A percentile compares a stretch with the other conserved stretches of the same genome.
These are phyloP conservation scores for Pascua sp. DNA, from an alignment of 1,284 basidiomycete species.

Conservation along the genomic window DNA sequence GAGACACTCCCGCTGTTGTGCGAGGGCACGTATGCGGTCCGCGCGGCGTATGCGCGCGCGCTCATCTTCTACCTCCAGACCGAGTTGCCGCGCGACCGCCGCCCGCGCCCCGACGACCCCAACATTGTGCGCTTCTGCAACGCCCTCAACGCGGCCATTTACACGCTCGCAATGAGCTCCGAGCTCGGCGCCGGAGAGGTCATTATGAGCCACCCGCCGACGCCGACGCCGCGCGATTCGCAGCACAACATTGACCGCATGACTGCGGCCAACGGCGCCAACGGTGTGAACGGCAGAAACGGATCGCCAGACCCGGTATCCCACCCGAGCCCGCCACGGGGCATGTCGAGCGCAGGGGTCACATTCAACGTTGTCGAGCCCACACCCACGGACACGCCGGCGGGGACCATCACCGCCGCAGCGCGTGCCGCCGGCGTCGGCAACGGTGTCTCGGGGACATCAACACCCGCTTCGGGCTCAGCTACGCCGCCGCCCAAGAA, in stretches of 20 bases:
- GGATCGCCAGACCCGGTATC: background rate
- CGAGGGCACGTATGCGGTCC: slow-evolving; percentile 67
- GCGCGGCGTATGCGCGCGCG: slow-evolving; percentile 70
- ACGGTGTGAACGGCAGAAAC: background rate
- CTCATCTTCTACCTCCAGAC: slow-evolving; percentile 67
- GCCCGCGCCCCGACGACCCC: slow-evolving; percentile 24
- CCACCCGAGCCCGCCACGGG: background rate
- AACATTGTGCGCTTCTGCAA: slow-evolving; percentile 61
- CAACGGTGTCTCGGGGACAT: background rate
- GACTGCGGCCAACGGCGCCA: background rate
- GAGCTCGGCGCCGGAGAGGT: slow-evolving; percentile 51
- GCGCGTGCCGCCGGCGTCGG: slow-evolving; percentile 20
- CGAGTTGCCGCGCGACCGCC: slow-evolving; percentile 59
- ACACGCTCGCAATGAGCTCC: slow-evolving; percentile 68
- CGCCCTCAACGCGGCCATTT: slow-evolving; percentile 71
- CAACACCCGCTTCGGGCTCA: background rate
- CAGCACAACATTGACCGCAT: background rate
- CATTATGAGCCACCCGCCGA: slow-evolving; percentile 13
- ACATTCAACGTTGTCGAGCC: slow-evolving; percentile 37
- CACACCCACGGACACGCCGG: slow-evolving; percentile 24
- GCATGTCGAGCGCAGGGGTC: slow-evolving; percentile 11
- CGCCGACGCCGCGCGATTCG: slow-evolving; percentile 8
- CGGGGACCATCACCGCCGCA: background rate
- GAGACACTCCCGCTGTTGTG: slow-evolving; percentile 79
- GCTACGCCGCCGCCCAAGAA: slow-evolving; percentile 13